phyloP scores from a whole-genome alignment of 352 stramenopile genomes.

The Aphanomyces invadans region DNA sequence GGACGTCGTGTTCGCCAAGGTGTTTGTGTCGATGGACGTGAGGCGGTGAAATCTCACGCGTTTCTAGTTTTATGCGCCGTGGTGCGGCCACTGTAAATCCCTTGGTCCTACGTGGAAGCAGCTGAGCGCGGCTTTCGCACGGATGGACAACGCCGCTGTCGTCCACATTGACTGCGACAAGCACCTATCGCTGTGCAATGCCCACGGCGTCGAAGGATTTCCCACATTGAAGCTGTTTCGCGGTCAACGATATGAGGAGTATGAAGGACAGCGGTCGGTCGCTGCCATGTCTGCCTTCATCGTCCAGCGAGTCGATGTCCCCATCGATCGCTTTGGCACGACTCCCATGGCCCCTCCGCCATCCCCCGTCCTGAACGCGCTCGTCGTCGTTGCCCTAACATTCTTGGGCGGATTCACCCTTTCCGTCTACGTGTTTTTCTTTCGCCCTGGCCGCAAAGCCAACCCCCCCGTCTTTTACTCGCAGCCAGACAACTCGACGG shows the following conservation, averaged over 20 bases:
- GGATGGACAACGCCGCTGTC: constrained; percentile 15
- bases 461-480: constrained; percentile 11
- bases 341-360: background rate
- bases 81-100: constrained; percentile 81
- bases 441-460: background rate
- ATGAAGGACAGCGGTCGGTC: background rate
- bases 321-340: background rate
- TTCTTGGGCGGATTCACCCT: constrained; percentile 4
- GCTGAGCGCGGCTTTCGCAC: constrained; percentile 26
- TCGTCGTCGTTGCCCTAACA: constrained; percentile 11
- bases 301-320: constrained; percentile 3
- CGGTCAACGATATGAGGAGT: background rate
- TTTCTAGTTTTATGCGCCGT: constrained; percentile 74
- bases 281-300: constrained; percentile 6
- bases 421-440: constrained; percentile 12
- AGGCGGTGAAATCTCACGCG: background rate
- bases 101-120: constrained; percentile 56
- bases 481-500: constrained; percentile 19
- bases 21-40: background rate
- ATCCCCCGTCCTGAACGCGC: background rate
- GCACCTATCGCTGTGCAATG: background rate
- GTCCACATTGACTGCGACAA: constrained; percentile 18
- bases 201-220: constrained; percentile 17
- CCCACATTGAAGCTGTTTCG: constrained; percentile 19
- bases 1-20: constrained; percentile 10